Base-by-base conservation (phyloP, 1,284 basidiomycete species). In the Tilletia horrida region DNA sequence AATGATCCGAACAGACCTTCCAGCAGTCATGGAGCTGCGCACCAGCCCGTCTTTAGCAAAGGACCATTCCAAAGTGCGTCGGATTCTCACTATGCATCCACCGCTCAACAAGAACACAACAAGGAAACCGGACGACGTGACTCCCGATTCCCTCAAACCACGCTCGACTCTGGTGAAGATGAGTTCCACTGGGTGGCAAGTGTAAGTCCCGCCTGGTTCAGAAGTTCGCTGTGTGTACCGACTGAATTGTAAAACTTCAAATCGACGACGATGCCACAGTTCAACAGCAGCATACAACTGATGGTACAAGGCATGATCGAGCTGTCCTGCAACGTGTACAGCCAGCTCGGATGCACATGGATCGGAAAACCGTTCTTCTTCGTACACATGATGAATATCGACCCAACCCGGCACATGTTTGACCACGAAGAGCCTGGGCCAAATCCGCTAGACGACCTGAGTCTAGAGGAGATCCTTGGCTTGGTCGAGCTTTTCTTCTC, bases 351-450 rank as follows among this genome's bases (percentile, higher is more conserved):
- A 13, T 59, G 55, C 55, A 31, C 55, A 1, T 59, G 55, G 55
- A 59, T 59, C 55, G 55, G 55, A 3, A 59, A 59, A 40, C 55
- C 55, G 16, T 59, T 59, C 55, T 59, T 59, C 27, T 59, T 59
- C 29, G 55, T 59, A 16, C 31, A 59, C 27, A 59, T 59, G 55
- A 59, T 59, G 55, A 25, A 59, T 6, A 11, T 35, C 11, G 55
- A 59, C 55, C 55, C 55, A 3, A 35, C 55, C 4, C 55, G n/a
- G 31, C 55, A 27, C 55, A 59, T 59, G 55, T 59, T 59, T 14
- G 55, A 59, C 27, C 27, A 18, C 23, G 29, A 59, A 0, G 27
- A 59, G 1, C 25, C 14, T 1, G 31, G 14, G 1, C 27, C 27
- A 9, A 59, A 59, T 29, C 55, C 55, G 27, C 55, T 59, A 7